Conservation (phyloP, 2,329 filamentous ascomycete genomes). For the Colletotrichum sp. region DNA sequence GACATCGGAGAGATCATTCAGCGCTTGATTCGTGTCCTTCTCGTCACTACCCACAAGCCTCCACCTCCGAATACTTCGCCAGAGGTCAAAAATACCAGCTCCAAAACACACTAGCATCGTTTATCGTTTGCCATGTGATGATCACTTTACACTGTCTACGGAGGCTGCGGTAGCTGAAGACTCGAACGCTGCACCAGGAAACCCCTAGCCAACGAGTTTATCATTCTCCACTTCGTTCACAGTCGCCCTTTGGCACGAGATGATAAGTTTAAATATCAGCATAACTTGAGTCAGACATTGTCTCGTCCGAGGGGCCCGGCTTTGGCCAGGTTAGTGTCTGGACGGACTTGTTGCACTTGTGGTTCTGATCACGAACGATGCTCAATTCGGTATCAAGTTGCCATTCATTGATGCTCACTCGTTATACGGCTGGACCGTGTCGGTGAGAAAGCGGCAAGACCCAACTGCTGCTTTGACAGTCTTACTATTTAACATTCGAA, state of each 20-base stretch:
- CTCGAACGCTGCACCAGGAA: background rate
- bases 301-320: background rate
- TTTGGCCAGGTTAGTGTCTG: background rate
- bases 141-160: too few relatives aligned
- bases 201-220: background rate
- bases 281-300: background rate
- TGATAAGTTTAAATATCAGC: background rate
- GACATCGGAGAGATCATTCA: background rate
- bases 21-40: background rate
- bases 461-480: background rate
- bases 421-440: background rate
- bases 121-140: too few relatives aligned
- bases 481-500: background rate
- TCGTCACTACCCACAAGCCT: rapidly evolving
- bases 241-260: background rate
- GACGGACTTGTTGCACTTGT: too few relatives aligned
- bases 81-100: rapidly evolving
- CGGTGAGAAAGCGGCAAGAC: rapidly evolving
- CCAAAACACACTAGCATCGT: background rate
- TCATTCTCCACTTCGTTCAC: background rate
- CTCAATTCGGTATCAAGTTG: too few relatives aligned
- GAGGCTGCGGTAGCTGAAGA: too few relatives aligned
- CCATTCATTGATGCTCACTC: background rate
- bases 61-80: background rate
- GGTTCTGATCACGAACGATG: background rate